Base-by-base conservation (phyloP, 129 eudicot genomes). In the Erigeron canadensis region DNA sequence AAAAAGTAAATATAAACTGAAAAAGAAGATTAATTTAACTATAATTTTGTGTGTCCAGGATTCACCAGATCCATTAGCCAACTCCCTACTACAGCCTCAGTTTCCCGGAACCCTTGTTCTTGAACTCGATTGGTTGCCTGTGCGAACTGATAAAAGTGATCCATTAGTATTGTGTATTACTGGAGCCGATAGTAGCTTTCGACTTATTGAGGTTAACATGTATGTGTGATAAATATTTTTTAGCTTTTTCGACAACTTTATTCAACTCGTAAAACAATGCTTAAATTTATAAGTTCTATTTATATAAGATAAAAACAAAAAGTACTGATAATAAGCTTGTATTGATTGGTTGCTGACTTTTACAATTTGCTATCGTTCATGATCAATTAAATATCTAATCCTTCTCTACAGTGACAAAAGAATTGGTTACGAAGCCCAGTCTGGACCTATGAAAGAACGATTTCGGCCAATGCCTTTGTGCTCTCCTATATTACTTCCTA, bases 171-270 rank as follows among this genome's bases (percentile, higher is more conserved):
- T 94, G 81, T 90, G 97, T 79, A 85, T 94, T 64, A 96, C 99
- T 82, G 99, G 99, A 85, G 99, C 97, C 70, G 99, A 94, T 68
- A 88, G 97, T 74, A 90, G 96, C 83, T 94, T 89, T 79, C 96
- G 99, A 43, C 97, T 90, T 77, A 79, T 90, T 86, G 99, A 90
- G 75, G 83, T 94, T 68, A 80, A 81, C 73, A 67, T 83, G 99
- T 94, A 90, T 54, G 97, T 79, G 67, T 46, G 53, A 56, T 59
- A 63, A 74, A 46, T n/a, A n/a, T 71, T 71, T 55, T 71, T 17
- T 34, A 41, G 62, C 16, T 72, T 71, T 18, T 47, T 69, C 40
- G 18, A 56, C 62, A 28, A 47, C 41, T 47, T 48, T 9, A 41
- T 44, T 10, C 38, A 70, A 11, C 42, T 47, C 70, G 50, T 22